These are phyloP conservation scores for Xylariaceae sp. DNA, from an alignment of 2,329 filamentous ascomycete genomes.

Conservation along the genomic window DNA sequence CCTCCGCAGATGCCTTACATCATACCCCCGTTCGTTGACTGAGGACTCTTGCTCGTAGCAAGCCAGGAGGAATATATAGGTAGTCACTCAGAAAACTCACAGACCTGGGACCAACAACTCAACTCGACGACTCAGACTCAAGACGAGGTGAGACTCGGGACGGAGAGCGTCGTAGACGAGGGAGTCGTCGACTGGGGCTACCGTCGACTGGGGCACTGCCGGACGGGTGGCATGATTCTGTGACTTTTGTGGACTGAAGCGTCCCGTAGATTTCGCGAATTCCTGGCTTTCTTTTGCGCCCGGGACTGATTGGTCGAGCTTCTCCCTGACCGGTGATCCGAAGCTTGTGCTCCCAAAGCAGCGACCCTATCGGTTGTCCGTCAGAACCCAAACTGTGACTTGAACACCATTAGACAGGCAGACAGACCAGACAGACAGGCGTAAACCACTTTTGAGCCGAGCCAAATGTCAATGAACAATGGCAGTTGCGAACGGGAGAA, in stretches of 20 bases:
- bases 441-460: neutral
- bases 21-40: neutral
- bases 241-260: neutral
- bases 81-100: neutral
- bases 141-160: too few relatives aligned
- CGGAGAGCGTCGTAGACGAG: neutral
- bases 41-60: too few relatives aligned
- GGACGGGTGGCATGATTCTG: neutral
- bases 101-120: neutral
- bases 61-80: too few relatives aligned
- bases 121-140: neutral
- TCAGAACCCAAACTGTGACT: neutral
- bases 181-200: neutral
- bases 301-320: neutral
- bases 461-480: neutral
- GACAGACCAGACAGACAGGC: neutral
- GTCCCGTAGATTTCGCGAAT: neutral
- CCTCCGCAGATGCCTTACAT: neutral
- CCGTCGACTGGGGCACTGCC: neutral
- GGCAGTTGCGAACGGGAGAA: neutral
- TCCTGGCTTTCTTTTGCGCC: neutral
- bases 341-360: constrained; percentile 1
- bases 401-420: neutral
- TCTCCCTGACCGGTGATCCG: neutral
- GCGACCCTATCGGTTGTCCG: neutral